A percentile compares a stretch with the other conserved stretches of the same genome.
Evolutionary conservation across 176 grass and related monocot genomes (phyloP).

Genomic region (Triticum turgidum): DNA sequence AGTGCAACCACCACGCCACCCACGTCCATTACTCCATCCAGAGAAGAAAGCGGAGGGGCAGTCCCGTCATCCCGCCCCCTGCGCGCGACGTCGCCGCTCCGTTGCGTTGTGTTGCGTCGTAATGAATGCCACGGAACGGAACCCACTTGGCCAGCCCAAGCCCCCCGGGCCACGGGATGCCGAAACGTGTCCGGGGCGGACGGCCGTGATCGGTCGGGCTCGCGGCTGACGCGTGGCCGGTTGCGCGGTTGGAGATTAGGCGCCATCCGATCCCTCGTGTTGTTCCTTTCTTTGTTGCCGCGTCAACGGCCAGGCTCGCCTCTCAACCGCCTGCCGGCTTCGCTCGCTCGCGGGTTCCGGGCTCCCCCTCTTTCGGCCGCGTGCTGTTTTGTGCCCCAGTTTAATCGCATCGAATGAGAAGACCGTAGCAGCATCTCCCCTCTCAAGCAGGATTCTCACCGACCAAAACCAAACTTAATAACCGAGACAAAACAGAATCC

Average conservation of each 20-base stretch:
- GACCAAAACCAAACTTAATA: background rate
- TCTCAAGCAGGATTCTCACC: background rate
- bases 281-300: conserved; percentile 12
- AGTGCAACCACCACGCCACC: conserved; percentile 24
- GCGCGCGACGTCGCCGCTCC: background rate
- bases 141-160: background rate
- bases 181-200: conserved; percentile 27
- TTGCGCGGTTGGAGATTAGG: background rate
- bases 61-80: background rate
- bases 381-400: background rate
- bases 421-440: background rate
- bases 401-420: background rate
- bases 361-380: background rate
- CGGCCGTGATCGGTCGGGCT: background rate
- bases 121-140: background rate
- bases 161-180: background rate
- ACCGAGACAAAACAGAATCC: background rate
- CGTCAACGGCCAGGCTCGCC: background rate
- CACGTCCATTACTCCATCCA: background rate
- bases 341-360: background rate
- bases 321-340: background rate
- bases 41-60: background rate
- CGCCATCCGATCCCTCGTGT: background rate
- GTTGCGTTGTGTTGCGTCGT: background rate
- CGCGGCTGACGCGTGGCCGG: background rate